Evolutionary conservation across 208 protist genomes (phyloP).

Genomic region (Crithidia acanthocephali): DNA sequence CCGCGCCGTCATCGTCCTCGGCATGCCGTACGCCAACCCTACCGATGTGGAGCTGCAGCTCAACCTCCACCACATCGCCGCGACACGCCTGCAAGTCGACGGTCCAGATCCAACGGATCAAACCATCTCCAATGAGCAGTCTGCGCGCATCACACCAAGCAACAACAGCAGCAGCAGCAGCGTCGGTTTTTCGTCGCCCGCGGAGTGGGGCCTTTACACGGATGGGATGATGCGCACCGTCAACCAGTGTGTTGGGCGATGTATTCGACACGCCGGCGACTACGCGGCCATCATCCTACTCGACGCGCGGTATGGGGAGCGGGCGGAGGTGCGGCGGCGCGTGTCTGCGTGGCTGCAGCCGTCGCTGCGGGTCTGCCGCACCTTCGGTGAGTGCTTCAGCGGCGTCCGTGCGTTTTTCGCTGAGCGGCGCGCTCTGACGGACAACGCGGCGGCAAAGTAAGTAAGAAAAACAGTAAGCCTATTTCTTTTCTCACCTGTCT

Average conservation of each 20-base stretch:
- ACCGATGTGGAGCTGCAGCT: conserved; percentile 90
- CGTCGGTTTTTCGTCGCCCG: conserved; percentile 40
- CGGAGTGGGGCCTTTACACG: conserved; percentile 84
- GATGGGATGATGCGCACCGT: conserved; percentile 96
- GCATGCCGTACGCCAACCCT: conserved; percentile 96
- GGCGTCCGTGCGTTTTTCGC: conserved; percentile 71
- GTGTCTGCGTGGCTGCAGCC: conserved; percentile 75
- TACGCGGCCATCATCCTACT: conserved; percentile 95
- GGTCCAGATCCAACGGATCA: no score
- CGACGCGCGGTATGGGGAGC: conserved; percentile 87
- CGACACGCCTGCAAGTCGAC: conserved; percentile 23
- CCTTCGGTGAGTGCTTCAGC: conserved; percentile 77
- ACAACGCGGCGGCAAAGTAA: not conserved
- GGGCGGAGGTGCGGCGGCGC: conserved; percentile 47
- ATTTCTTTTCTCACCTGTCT: no score
- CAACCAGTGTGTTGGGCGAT: conserved; percentile 96
- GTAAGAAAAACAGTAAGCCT: no score
- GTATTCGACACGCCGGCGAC: conserved; percentile 94
- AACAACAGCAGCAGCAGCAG: not conserved
- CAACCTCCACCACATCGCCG: conserved; percentile 77
- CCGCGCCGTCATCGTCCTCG: conserved; percentile 94
- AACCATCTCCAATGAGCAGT: no score
- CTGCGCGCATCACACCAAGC: no score
- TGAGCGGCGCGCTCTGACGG: not conserved
- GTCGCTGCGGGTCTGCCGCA: conserved; percentile 41